Evolutionary conservation across 306 rosid species (phyloP).

Genomic region (Hippophae rhamnoides): DNA sequence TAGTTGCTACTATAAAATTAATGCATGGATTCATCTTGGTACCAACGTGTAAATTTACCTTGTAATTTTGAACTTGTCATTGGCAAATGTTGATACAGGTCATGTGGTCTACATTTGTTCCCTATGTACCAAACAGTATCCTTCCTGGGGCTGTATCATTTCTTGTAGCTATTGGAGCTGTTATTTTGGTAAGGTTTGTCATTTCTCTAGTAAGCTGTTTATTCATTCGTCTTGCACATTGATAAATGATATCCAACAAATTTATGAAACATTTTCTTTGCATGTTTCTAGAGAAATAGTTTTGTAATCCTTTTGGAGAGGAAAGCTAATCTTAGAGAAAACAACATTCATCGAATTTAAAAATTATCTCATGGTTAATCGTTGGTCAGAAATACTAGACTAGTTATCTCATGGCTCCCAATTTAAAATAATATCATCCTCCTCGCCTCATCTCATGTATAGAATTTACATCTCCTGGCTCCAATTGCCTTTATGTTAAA

Average conservation of each 20-base stretch:
- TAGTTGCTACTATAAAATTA: too few relatives aligned
- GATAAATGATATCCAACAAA: background rate
- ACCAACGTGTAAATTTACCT: too few relatives aligned
- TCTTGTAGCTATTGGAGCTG: conserved; percentile 44
- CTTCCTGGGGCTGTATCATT: conserved; percentile 65
- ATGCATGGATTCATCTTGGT: too few relatives aligned
- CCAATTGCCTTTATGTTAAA: background rate
- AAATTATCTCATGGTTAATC: background rate
- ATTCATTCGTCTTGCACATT: conserved; percentile 1
- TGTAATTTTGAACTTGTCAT: background rate
- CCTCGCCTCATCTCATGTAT: conserved; percentile 6
- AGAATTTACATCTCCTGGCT: background rate
- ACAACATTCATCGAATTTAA: background rate
- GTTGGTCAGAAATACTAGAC: too few relatives aligned
- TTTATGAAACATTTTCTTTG: background rate
- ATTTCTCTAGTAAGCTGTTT: conserved; percentile 1
- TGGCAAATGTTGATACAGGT: conserved; percentile 39
- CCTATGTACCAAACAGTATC: conserved; percentile 68
- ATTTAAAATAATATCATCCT: background rate
- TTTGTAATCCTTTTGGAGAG: background rate
- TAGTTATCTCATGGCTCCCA: too few relatives aligned
- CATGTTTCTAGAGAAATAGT: background rate
- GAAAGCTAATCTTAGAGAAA: background rate
- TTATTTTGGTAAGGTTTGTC: conserved; percentile 36
- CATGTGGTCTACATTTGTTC: conserved; percentile 99